Conservation (phyloP, 2,329 filamentous ascomycete genomes). For the Microdochium bolleyi region DNA sequence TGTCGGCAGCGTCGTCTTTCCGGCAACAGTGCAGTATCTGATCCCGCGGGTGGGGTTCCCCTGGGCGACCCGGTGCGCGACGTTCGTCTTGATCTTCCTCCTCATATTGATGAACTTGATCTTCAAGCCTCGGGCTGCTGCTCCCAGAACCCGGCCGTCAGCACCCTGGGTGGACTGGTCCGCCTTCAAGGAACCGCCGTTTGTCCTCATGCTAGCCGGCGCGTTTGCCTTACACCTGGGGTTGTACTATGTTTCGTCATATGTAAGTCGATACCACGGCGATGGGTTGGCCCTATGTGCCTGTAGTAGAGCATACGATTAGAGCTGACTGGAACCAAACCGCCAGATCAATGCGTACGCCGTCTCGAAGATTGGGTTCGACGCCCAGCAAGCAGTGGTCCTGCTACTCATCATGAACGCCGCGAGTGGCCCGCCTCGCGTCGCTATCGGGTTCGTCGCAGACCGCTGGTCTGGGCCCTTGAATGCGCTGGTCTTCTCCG, state of each 20-base stretch:
- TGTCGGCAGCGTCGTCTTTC: constrained; percentile 56
- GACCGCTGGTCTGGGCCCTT: constrained; percentile 44
- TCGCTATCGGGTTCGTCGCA: constrained; percentile 43
- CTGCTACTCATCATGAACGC: constrained; percentile 50
- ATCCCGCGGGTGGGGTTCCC: constrained; percentile 55
- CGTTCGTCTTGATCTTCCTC: constrained; percentile 47
- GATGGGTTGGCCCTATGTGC: too few relatives aligned
- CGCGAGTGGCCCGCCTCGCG: constrained; percentile 45
- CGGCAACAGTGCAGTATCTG: constrained; percentile 47
- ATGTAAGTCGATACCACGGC: constrained; percentile 23
- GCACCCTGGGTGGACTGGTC: constrained; percentile 35
- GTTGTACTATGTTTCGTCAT: constrained; percentile 46
- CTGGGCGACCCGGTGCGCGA: constrained; percentile 55
- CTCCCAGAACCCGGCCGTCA: constrained; percentile 28
- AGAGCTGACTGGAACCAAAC: too few relatives aligned
- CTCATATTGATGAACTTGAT: constrained; percentile 29
- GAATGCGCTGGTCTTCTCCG: constrained; percentile 44
- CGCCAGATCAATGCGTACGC: constrained; percentile 20
- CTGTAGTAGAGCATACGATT: too few relatives aligned
- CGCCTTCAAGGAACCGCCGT: constrained; percentile 41
- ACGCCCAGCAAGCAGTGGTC: constrained; percentile 31
- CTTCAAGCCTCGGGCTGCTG: constrained; percentile 35
- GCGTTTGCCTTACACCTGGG: constrained; percentile 36
- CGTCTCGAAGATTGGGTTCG: constrained; percentile 1
- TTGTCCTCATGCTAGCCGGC: constrained; percentile 28